A percentile compares a stretch with the other conserved stretches of the same genome.
phyloP scores from a whole-genome alignment of 75 land plant genomes.

The Pinus tabuliformis region DNA sequence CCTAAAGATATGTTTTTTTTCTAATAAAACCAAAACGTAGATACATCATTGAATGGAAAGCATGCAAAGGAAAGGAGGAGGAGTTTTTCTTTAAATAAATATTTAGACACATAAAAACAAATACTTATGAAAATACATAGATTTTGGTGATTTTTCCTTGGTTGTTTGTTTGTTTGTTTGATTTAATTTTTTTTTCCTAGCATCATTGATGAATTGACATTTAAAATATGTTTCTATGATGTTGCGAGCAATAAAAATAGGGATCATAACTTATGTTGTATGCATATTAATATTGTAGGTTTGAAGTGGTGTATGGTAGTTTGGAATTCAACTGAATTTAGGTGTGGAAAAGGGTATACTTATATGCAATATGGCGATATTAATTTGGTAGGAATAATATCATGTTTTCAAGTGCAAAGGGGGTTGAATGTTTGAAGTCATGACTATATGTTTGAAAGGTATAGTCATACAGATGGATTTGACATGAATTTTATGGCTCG shows the following conservation, averaged over 20 bases:
- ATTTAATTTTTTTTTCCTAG: too few relatives aligned
- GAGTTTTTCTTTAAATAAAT: too few relatives aligned
- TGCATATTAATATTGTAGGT: neutral
- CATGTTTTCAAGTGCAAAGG: neutral
- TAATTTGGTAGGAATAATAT: neutral
- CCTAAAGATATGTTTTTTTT: too few relatives aligned
- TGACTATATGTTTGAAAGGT: neutral
- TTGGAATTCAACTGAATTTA: neutral
- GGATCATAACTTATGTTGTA: neutral
- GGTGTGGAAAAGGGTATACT: neutral
- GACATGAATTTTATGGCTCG: neutral
- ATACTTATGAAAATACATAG: too few relatives aligned
- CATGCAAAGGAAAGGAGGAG: too few relatives aligned
- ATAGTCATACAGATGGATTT: neutral
- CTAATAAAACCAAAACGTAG: too few relatives aligned
- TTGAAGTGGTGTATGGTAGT: neutral
- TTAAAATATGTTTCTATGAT: neutral
- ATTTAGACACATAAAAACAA: too few relatives aligned
- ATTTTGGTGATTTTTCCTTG: too few relatives aligned
- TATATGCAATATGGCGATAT: neutral
- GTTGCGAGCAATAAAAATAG: neutral
- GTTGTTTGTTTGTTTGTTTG: too few relatives aligned
- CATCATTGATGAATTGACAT: neutral
- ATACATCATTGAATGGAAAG: too few relatives aligned
- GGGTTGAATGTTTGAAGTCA: neutral